These are phyloP conservation scores for Aspergillus tanneri DNA, from an alignment of 2,329 filamentous ascomycete genomes.

Conservation along the genomic window DNA sequence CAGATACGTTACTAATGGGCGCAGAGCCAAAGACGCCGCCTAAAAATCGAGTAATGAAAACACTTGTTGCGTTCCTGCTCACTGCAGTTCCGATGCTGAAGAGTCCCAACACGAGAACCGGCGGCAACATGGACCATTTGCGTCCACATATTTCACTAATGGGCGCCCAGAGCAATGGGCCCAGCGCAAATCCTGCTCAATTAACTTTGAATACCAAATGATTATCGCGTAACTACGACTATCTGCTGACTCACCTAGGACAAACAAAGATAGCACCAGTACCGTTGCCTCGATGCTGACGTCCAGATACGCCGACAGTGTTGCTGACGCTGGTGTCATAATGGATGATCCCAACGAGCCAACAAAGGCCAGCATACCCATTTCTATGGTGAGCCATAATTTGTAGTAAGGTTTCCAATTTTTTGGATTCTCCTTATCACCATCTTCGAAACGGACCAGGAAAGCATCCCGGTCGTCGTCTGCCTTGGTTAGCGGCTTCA, in stretches of 20 bases:
- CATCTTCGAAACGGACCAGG: too few relatives aligned
- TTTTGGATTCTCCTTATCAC: constrained; percentile 52
- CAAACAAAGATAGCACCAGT: constrained; percentile 38
- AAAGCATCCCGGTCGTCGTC: too few relatives aligned
- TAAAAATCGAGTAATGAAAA: constrained; percentile 48
- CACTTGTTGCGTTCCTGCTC: constrained; percentile 35
- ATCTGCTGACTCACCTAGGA: constrained; percentile 49
- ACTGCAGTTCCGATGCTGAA: constrained; percentile 50
- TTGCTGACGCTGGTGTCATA: constrained; percentile 48
- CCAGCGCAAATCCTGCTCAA: constrained; percentile 30
- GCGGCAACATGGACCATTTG: constrained; percentile 45
- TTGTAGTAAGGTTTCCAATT: constrained; percentile 49
- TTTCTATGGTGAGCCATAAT: constrained; percentile 49
- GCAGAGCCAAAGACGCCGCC: constrained; percentile 47
- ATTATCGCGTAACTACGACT: too few relatives aligned
- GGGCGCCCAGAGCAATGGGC: constrained; percentile 44
- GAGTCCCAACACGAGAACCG: constrained; percentile 43
- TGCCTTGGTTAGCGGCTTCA: too few relatives aligned
- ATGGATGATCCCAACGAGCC: constrained; percentile 54
- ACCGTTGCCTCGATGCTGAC: constrained; percentile 44
- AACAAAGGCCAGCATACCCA: constrained; percentile 52
- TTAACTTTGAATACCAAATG: constrained; percentile 33
- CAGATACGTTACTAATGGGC: constrained; percentile 46
- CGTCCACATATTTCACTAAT: constrained; percentile 48
- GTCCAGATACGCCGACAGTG: constrained; percentile 44